Conservation (phyloP, 2,329 filamentous ascomycete species). For the Scytalidium lignicola region DNA sequence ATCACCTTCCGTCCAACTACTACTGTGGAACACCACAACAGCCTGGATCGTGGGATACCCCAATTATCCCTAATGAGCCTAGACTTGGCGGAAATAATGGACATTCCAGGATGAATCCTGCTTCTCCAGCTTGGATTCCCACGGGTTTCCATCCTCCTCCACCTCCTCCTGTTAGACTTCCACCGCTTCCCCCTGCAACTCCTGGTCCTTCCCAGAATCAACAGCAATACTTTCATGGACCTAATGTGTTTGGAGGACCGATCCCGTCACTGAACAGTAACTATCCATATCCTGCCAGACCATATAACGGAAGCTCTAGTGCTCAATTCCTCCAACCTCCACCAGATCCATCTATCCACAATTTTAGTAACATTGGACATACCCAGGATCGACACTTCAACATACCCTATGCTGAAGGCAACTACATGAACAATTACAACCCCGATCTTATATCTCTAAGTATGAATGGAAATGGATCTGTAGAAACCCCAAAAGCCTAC, state of each 20-base stretch:
- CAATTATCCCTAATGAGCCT: conserved; percentile 1
- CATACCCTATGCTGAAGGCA: neutral
- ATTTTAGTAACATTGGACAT: neutral
- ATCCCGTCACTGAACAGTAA: neutral
- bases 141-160: neutral
- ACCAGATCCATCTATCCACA: neutral
- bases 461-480: neutral
- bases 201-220: neutral
- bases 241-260: neutral
- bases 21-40: neutral
- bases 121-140: conserved; percentile 4
- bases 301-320: neutral
- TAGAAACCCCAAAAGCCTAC: neutral
- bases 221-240: neutral
- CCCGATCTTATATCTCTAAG: too few relatives aligned
- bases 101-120: conserved; percentile 4
- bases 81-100: neutral
- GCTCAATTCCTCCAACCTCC: neutral
- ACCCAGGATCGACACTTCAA: neutral
- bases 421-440: neutral
- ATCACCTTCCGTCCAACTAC: conserved; percentile 9
- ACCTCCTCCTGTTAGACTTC: neutral
- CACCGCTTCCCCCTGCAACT: neutral
- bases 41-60: conserved; percentile 7
- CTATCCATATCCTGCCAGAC: neutral